Percentiles rank a stretch among this genome's conserved stretches.
phyloP scores from a whole-genome alignment of 2,329 filamentous ascomycete species.

The Aspergillus brunneoviolaceus region DNA sequence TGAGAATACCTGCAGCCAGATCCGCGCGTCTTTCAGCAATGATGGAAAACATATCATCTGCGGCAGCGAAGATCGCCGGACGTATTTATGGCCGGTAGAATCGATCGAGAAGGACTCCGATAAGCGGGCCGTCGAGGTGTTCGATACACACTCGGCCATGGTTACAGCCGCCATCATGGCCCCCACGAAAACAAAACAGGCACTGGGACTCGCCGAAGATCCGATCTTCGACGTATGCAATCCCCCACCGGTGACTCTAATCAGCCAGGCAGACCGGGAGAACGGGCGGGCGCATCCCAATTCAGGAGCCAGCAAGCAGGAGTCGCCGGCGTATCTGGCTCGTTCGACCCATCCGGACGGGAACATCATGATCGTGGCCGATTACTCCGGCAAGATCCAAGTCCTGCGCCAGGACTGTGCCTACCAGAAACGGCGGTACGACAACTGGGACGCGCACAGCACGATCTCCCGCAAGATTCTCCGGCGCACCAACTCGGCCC shows the following conservation, averaged over 20 bases:
- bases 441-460: conserved; percentile 75
- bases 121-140: conserved; percentile 80
- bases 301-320: conserved; percentile 51
- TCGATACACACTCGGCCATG: conserved; percentile 84
- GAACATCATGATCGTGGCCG: conserved; percentile 89
- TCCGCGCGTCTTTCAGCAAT: conserved; percentile 84
- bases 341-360: conserved; percentile 75
- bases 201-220: conserved; percentile 79
- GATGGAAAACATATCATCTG: conserved; percentile 84
- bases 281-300: conserved; percentile 19
- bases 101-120: conserved; percentile 67
- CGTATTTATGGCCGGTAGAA: conserved; percentile 83
- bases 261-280: conserved; percentile 56
- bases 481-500: conserved; percentile 55
- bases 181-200: conserved; percentile 71
- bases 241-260: conserved; percentile 80
- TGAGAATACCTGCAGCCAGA: conserved; percentile 86
- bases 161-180: conserved; percentile 89
- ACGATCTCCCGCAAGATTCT: conserved; percentile 70
- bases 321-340: conserved; percentile 74
- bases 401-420: conserved; percentile 96
- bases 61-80: conserved; percentile 85
- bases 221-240: conserved; percentile 97
- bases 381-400: conserved; percentile 85
- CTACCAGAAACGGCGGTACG: conserved; percentile 70